phyloP scores from a whole-genome alignment of 1,284 basidiomycete genomes.

The Boletellus sp. region DNA sequence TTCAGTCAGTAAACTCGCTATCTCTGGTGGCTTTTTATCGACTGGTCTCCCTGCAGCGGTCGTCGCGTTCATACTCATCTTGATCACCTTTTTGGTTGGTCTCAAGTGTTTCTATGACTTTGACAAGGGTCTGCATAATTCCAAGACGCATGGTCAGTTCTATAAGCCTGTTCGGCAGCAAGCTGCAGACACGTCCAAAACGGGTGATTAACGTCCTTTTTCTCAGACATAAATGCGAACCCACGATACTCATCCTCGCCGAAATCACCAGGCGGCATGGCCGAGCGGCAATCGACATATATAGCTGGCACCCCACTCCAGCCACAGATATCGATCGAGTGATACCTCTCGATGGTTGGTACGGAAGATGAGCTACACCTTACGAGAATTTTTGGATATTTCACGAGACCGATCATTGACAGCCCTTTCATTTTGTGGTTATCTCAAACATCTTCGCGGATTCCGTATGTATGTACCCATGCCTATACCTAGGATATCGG shows the following conservation, averaged over 20 bases:
- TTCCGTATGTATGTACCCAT: constrained; percentile 10
- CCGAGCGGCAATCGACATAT: constrained; percentile 39
- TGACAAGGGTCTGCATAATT: constrained; percentile 63
- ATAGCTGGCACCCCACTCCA: constrained; percentile 34
- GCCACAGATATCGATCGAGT: constrained; percentile 52
- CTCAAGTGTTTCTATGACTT: constrained; percentile 77
- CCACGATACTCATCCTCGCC: constrained; percentile 43
- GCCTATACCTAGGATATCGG: constrained; percentile 19
- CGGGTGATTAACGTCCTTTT: constrained; percentile 33
- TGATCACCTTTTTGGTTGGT: constrained; percentile 69
- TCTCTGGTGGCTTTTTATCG: neutral
- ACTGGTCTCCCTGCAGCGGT: constrained; percentile 46
- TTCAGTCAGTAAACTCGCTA: constrained; percentile 60
- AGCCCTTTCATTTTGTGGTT: neutral
- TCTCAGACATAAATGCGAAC: constrained; percentile 47
- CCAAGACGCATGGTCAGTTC: constrained; percentile 71
- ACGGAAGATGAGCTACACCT: neutral
- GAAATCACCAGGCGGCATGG: constrained; percentile 43
- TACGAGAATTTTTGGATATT: constrained; percentile 7
- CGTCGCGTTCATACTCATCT: constrained; percentile 67
- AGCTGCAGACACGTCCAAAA: constrained; percentile 22
- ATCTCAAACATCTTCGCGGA: constrained; percentile 2
- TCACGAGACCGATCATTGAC: constrained; percentile 2
- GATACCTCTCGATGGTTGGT: constrained; percentile 10
- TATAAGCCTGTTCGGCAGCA: constrained; percentile 35